Evolutionary conservation across 306 rosid genomes (phyloP).

Genomic region (Crotalaria pallida): DNA sequence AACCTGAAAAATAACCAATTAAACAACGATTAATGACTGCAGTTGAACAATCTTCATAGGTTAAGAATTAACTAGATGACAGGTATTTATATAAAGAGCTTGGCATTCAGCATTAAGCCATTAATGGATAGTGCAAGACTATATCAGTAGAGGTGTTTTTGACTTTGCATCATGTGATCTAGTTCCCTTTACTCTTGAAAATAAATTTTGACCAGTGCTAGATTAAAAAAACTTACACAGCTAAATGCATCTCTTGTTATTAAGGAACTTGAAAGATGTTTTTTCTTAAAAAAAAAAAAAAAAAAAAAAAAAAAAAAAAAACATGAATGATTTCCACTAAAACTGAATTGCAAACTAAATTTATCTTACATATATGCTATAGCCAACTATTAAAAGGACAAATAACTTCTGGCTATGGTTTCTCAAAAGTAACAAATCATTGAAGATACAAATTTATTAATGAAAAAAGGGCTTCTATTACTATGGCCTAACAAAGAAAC

Average conservation of each 20-base stretch:
- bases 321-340: background rate
- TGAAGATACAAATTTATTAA: background rate
- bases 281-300: background rate
- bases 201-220: background rate
- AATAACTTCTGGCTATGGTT: background rate
- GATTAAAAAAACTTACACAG: background rate
- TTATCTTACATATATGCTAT: background rate
- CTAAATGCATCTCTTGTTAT: background rate
- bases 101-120: background rate
- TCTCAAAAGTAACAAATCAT: background rate
- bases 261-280: background rate
- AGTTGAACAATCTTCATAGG: background rate
- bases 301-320: too few relatives aligned
- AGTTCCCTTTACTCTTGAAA: background rate
- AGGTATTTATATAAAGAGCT: background rate
- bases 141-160: background rate
- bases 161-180: background rate
- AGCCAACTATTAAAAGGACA: background rate
- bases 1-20: constrained; percentile 33
- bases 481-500: background rate
- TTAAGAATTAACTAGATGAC: background rate
- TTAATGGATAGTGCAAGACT: background rate
- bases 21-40: constrained; percentile 10
- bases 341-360: background rate
- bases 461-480: background rate